Percentiles rank a stretch among this genome's conserved stretches.
Conservation (phyloP, 129 eudicot species). For the Gnaphalium uliginosum region DNA sequence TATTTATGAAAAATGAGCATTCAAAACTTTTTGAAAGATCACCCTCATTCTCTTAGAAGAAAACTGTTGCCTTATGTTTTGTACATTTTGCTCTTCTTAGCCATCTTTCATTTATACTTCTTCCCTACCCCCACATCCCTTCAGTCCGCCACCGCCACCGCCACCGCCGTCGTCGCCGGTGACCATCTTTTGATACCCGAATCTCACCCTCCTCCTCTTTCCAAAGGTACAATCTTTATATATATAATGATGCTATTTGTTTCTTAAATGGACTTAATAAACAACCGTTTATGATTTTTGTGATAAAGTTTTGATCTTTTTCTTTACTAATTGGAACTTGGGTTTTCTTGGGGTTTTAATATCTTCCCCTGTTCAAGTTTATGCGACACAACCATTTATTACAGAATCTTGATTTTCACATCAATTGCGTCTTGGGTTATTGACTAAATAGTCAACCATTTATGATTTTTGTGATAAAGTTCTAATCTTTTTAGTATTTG, state of each 20-base stretch:
- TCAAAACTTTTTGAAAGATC: constrained; percentile 34
- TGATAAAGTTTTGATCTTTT: constrained; percentile 23
- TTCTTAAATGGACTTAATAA: constrained; percentile 2
- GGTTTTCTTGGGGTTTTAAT: constrained; percentile 10
- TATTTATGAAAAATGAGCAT: constrained; percentile 35
- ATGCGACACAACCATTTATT: constrained; percentile 10
- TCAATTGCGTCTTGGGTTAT: constrained; percentile 11
- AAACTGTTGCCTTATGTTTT: constrained; percentile 57
- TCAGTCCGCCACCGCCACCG: constrained; percentile 36
- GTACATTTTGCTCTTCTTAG: constrained; percentile 51
- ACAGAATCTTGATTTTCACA: constrained; percentile 2
- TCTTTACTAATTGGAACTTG: constrained; percentile 19
- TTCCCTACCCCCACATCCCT: constrained; percentile 44
- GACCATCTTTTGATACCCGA: constrained; percentile 22
- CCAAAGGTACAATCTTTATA: constrained; percentile 45
- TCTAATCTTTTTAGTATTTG: constrained; percentile 9
- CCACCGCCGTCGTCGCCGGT: constrained; percentile 11
- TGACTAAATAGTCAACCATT: constrained; percentile 1
- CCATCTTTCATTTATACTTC: constrained; percentile 52
- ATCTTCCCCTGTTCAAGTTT: constrained; percentile 14
- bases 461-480: constrained; percentile 8
- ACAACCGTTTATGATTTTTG: constrained; percentile 9
- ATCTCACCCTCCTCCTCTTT: constrained; percentile 29
- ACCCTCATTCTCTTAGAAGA: constrained; percentile 41
- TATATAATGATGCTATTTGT: constrained; percentile 7